Evolutionary conservation across 2,329 filamentous ascomycete species (phyloP).

Genomic region (Diaporthe helianthi): DNA sequence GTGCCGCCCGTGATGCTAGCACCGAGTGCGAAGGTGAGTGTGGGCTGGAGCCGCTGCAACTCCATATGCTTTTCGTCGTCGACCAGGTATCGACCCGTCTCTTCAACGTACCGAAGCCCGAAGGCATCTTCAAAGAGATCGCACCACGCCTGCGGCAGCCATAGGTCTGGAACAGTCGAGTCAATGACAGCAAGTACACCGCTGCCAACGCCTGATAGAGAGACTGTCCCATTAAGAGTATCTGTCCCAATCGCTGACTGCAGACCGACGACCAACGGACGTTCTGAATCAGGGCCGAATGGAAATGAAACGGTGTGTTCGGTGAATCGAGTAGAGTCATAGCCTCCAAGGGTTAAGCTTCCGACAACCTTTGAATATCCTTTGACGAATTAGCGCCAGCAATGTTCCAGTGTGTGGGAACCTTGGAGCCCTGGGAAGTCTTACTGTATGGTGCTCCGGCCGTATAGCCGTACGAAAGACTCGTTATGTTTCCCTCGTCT

Average conservation of each 20-base stretch:
- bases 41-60: background rate
- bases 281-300: conserved; percentile 13
- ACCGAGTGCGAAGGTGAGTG: conserved; percentile 6
- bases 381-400: background rate
- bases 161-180: conserved; percentile 13
- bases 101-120: conserved; percentile 4
- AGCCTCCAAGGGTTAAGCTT: conserved; percentile 5
- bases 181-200: conserved; percentile 7
- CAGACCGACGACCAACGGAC: conserved; percentile 6
- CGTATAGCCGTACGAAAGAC: conserved; percentile 13
- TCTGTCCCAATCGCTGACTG: conserved; percentile 8
- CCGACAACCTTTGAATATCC: conserved; percentile 16
- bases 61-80: background rate
- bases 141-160: conserved; percentile 12
- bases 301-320: background rate
- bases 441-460: conserved; percentile 20
- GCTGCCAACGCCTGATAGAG: background rate
- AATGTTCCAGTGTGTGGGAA: no score
- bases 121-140: conserved; percentile 3
- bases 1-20: conserved; percentile 1
- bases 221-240: conserved; percentile 8
- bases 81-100: conserved; percentile 13
- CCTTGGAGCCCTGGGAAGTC: no score
- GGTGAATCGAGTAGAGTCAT: conserved; percentile 15
- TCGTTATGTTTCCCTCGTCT: conserved; percentile 1